These are phyloP conservation scores for Thecaphora thlaspeos DNA, from an alignment of 1,284 basidiomycete genomes.

Conservation along the genomic window DNA sequence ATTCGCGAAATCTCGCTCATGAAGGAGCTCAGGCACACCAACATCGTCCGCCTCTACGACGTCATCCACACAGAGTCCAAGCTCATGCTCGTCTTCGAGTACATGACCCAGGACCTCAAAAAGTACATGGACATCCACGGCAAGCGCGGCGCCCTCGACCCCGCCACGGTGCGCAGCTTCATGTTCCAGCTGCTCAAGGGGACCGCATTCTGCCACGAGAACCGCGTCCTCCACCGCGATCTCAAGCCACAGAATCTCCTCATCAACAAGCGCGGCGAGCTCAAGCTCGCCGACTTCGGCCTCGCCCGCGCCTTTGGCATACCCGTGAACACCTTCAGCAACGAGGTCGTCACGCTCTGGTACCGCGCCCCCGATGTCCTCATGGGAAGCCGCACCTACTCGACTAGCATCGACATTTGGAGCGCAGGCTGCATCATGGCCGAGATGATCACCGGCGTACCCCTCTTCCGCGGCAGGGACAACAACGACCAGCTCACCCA, in stretches of 20 bases:
- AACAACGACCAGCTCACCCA: slow-evolving; percentile 97
- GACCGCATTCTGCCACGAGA: slow-evolving; percentile 97
- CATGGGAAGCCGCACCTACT: slow-evolving; percentile 93
- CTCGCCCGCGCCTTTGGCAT: slow-evolving; percentile 75
- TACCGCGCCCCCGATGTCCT: slow-evolving; percentile 98
- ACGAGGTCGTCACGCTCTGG: slow-evolving; percentile 82
- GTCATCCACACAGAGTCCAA: slow-evolving; percentile 95
- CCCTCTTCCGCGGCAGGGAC: slow-evolving; percentile 93
- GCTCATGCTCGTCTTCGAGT: slow-evolving; percentile 97
- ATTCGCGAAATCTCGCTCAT: slow-evolving; percentile 94
- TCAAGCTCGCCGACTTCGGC: slow-evolving; percentile 82
- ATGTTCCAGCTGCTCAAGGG: slow-evolving; percentile 98
- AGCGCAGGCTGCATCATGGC: slow-evolving; percentile 99
- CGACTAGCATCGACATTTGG: slow-evolving; percentile 99
- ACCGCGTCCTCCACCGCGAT: slow-evolving; percentile 94
- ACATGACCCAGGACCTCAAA: slow-evolving; percentile 96
- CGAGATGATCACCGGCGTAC: slow-evolving; percentile 84
- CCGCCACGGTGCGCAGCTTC: slow-evolving; percentile 88
- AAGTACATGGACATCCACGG: slow-evolving; percentile 99
- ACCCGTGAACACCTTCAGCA: slow-evolving; percentile 57
- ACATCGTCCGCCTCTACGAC: slow-evolving; percentile 93
- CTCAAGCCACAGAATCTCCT: slow-evolving; percentile 96
- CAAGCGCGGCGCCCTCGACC: slow-evolving; percentile 89
- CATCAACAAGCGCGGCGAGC: slow-evolving; percentile 95
- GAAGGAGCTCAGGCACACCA: slow-evolving; percentile 93